Conservation (phyloP, 371 early-diverging fungal species). For the Smittium culicis region DNA sequence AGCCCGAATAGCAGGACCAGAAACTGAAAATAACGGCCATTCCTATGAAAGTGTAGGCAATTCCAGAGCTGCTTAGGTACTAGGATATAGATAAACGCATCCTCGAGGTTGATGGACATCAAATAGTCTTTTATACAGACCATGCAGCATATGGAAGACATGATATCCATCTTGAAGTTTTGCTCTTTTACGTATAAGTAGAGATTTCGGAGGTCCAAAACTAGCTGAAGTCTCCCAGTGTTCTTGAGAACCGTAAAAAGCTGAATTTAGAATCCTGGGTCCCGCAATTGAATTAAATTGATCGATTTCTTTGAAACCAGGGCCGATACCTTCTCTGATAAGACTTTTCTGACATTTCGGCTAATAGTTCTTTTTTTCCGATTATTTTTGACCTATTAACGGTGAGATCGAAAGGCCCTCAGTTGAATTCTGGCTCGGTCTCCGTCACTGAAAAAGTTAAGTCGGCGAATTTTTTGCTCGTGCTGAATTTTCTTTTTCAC, state of each 20-base stretch:
- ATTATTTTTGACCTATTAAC: too few relatives aligned
- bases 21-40: conserved; percentile 33
- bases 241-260: conserved; percentile 11
- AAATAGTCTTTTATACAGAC: conserved; percentile 24
- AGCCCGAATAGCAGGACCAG: conserved; percentile 34
- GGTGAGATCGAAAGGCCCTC: too few relatives aligned
- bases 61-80: conserved; percentile 19
- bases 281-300: not conserved
- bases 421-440: too few relatives aligned
- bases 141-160: conserved; percentile 24
- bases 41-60: conserved; percentile 35
- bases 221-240: conserved; percentile 13
- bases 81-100: conserved; percentile 29
- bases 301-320: conserved; percentile 10
- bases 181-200: conserved; percentile 21
- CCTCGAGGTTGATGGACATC: conserved; percentile 25
- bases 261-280: conserved; percentile 4
- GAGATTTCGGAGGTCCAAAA: conserved; percentile 24
- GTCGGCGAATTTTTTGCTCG: too few relatives aligned
- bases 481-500: too few relatives aligned
- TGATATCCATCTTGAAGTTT: conserved; percentile 18
- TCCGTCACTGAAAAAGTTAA: too few relatives aligned
- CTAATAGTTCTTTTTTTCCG: not conserved
- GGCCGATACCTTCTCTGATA: not conserved
- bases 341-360: not conserved